Evolutionary conservation across 345 rosid genomes (phyloP).

Genomic region (Rhodamnia argentea): DNA sequence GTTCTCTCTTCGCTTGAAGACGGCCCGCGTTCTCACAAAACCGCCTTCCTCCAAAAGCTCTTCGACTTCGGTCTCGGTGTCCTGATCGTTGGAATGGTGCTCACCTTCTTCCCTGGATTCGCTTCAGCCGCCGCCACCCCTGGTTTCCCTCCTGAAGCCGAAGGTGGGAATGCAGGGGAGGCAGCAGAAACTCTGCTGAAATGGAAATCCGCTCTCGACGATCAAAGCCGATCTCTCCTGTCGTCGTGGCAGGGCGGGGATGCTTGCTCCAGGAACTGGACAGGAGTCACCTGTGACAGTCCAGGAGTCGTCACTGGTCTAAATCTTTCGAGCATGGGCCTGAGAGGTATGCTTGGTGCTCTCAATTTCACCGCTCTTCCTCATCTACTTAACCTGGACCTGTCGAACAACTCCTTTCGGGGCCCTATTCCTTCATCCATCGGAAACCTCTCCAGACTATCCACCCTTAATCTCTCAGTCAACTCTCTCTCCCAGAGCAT

Average conservation of each 20-base stretch:
- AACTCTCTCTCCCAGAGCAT: neutral
- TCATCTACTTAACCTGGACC: neutral
- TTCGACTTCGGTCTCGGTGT: neutral
- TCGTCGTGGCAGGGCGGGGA: neutral
- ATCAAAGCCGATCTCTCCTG: neutral
- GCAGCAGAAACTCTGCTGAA: neutral
- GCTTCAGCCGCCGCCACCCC: neutral
- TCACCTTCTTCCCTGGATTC: neutral
- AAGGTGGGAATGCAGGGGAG: neutral
- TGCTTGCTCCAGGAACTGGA: neutral
- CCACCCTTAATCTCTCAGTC: neutral
- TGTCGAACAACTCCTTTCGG: neutral
- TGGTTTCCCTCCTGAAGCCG: neutral
- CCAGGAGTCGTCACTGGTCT: neutral
- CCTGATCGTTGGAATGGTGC: neutral
- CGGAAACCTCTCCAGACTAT: neutral
- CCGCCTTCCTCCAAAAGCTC: neutral
- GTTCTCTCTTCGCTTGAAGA: neutral
- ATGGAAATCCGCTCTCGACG: neutral
- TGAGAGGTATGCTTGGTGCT: neutral
- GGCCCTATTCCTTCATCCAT: neutral
- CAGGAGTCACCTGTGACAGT: neutral
- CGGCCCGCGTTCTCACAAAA: rapidly evolving
- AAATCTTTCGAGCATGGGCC: neutral
- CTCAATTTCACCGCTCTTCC: neutral